Percentiles rank a stretch among this genome's conserved stretches.
phyloP scores from a whole-genome alignment of 805 yeast genomes.

The Metschnikowia vanudenii region DNA sequence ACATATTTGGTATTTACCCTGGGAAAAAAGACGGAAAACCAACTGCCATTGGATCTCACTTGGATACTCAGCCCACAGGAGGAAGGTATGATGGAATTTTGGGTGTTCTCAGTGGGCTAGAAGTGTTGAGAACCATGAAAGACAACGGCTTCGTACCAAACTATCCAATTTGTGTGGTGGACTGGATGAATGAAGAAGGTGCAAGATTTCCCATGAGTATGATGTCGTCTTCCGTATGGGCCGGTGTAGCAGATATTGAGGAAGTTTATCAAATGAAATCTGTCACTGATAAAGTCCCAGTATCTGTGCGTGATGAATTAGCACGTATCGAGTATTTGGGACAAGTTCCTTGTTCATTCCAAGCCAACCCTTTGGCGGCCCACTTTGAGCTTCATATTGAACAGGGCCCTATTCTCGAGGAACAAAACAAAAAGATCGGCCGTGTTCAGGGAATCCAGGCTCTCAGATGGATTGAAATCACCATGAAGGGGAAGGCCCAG shows the following conservation, averaged over 20 bases:
- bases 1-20: constrained; percentile 63
- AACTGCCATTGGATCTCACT: constrained; percentile 69
- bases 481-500: constrained; percentile 60
- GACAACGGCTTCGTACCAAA: constrained; percentile 59
- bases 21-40: constrained; percentile 50
- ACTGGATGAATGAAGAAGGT: constrained; percentile 81
- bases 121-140: constrained; percentile 62
- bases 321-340: constrained; percentile 65
- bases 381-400: constrained; percentile 77
- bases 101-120: constrained; percentile 68
- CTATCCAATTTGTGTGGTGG: constrained; percentile 61
- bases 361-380: constrained; percentile 56
- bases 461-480: constrained; percentile 57
- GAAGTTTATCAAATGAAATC: constrained; percentile 52
- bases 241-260: constrained; percentile 48
- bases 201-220: constrained; percentile 70
- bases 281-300: constrained; percentile 48
- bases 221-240: constrained; percentile 69
- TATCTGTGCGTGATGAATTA: constrained; percentile 53
- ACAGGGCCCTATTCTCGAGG: constrained; percentile 72
- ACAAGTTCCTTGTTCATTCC: constrained; percentile 44
- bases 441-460: constrained; percentile 68
- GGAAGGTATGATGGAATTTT: constrained; percentile 74
- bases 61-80: constrained; percentile 78
- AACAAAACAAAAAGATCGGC: constrained; percentile 55